phyloP scores from a whole-genome alignment of 2,329 filamentous ascomycete species.

The Colletotrichum chlorophyti region DNA sequence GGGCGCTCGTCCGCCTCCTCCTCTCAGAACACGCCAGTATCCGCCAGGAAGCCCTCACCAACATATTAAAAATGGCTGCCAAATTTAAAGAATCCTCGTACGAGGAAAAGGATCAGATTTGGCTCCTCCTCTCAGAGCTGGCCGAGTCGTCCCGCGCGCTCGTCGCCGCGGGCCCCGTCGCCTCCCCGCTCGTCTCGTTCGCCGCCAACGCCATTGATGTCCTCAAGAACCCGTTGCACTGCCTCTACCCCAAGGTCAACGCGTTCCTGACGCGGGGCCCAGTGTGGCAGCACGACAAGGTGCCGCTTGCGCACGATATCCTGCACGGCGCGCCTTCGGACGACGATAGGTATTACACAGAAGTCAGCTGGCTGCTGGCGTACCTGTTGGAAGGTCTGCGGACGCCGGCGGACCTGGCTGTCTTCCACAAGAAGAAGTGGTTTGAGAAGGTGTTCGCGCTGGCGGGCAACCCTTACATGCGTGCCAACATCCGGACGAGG shows the following conservation, averaged over 20 bases:
- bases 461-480: slow-evolving; percentile 71
- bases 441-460: slow-evolving; percentile 79
- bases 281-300: slow-evolving; percentile 74
- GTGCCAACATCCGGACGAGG: slow-evolving; percentile 64
- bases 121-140: slow-evolving; percentile 80
- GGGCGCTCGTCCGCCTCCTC: slow-evolving; percentile 75
- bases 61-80: slow-evolving; percentile 69
- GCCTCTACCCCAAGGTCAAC: slow-evolving; percentile 87
- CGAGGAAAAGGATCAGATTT: slow-evolving; percentile 78
- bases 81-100: slow-evolving; percentile 73
- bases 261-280: slow-evolving; percentile 81
- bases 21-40: slow-evolving; percentile 78
- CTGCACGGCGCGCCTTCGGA: slow-evolving; percentile 71
- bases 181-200: slow-evolving; percentile 79
- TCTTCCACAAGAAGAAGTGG: slow-evolving; percentile 67
- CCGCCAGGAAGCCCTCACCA: slow-evolving; percentile 77
- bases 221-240: slow-evolving; percentile 78
- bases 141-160: slow-evolving; percentile 72
- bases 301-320: slow-evolving; percentile 72
- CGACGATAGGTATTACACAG: slow-evolving; percentile 75
- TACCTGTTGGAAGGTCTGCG: slow-evolving; percentile 74
- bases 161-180: slow-evolving; percentile 65
- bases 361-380: slow-evolving; percentile 76
- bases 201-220: slow-evolving; percentile 74
- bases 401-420: slow-evolving; percentile 62